Conservation (phyloP, 345 rosid genomes). For the Nasturtium officinale region DNA sequence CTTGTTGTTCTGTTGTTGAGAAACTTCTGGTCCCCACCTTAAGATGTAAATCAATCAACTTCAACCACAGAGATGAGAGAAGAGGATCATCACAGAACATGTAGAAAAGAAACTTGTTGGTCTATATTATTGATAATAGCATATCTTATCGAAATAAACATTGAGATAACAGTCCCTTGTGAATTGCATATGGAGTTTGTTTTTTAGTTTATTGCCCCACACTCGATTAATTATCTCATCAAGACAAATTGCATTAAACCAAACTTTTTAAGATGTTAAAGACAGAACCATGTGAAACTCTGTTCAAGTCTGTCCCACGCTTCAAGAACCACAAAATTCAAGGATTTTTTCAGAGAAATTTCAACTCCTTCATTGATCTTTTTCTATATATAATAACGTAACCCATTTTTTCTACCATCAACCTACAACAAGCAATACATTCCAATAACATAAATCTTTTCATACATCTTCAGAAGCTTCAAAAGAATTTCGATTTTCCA, state of each 20-base stretch:
- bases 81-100: conserved; percentile 29
- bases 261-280: neutral
- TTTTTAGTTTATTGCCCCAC: neutral
- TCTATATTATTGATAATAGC: conserved; percentile 4
- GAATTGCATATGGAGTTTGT: conserved; percentile 7
- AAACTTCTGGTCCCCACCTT: conserved; percentile 26
- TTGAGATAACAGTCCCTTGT: conserved; percentile 33
- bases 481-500: neutral
- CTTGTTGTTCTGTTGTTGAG: conserved; percentile 28
- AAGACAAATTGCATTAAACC: neutral
- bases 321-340: conserved; percentile 3
- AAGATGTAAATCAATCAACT: neutral
- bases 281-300: conserved; percentile 40
- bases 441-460: conserved; percentile 10
- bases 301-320: conserved; percentile 15
- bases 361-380: conserved; percentile 18
- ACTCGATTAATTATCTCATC: conserved; percentile 14
- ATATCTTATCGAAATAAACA: conserved; percentile 24
- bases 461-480: neutral
- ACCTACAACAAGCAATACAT: neutral
- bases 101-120: conserved; percentile 12
- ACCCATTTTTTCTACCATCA: conserved; percentile 17
- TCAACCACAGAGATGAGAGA: conserved; percentile 17
- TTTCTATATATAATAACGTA: conserved; percentile 22
- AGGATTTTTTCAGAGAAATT: neutral